Evolutionary conservation across 75 land plant species (phyloP), one percentile per base, ranked within the genome.

Genomic region (Isoetes taiwanensis): DNA sequence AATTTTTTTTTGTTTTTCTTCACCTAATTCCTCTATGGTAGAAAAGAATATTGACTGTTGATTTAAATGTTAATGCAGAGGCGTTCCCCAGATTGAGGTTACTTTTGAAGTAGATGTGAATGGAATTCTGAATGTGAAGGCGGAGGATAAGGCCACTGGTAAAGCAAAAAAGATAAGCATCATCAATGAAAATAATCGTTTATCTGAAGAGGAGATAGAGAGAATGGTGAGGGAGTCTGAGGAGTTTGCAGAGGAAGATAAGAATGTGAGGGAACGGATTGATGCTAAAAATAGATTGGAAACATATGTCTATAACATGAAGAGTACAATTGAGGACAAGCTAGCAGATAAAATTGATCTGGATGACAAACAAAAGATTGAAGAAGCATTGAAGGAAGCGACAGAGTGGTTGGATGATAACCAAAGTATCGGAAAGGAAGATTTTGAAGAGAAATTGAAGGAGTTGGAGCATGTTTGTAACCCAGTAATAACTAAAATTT

Each of bases 91-190:
- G n/a, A 46, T 46, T n/a, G 50, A 46, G 23, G 50, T 46, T 19
- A 46, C 50, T 8, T 46, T 46, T 19, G 50, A 46, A 23, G 23
- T 46, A 5, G 50, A 46, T 19, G 50, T 23, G 4, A 46, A 46
- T 19, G 50, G 50, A 19, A 46, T 46, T 4, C 19, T 46, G 12
- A 46, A 46, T n/a, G 50, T 46, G 25, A 6, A 23, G 23, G 50
- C 50, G 4, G 50, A 46, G 50, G 50, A 46, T n/a, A 46, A 46
- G 50, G 50, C 21, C n/a, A 46, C 50, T n/a, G 50, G 50, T 4
- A 46, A 46, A 23, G 5, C 50, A 16, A 23, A 46, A 23, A 46
- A 46, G 50, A 46, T 46, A 16, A 46, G 25, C 50, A 46, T 46
- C 19, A 46, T 23, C 6, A 46, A 46, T 19, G 50, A 46, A 16